These are phyloP conservation scores for Axilococcus clingmanii DNA, from an alignment of 139 green algal genomes.

Conservation along the genomic window DNA sequence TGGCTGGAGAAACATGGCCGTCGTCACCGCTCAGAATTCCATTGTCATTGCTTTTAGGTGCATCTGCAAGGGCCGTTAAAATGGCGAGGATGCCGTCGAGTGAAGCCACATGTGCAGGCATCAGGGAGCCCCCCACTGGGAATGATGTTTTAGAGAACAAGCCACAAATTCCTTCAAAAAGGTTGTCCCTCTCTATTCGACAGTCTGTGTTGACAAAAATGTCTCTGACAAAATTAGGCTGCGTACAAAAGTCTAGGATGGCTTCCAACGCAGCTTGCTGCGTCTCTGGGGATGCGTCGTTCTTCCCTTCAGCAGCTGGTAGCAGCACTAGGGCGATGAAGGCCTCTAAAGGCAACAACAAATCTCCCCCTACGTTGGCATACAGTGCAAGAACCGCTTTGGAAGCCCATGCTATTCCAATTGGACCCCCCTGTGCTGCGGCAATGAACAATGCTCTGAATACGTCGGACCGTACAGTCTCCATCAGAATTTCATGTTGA, in stretches of 20 bases:
- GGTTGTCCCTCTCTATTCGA: slow-evolving; percentile 55
- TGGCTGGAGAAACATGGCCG: not conserved
- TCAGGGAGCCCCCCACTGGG: slow-evolving; percentile 55
- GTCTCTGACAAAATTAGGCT: slow-evolving; percentile 74
- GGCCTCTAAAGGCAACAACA: slow-evolving; percentile 80
- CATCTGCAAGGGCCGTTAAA: slow-evolving; percentile 34
- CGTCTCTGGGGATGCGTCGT: slow-evolving; percentile 18
- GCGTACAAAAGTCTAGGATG: slow-evolving; percentile 81
- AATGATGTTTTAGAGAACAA: slow-evolving; percentile 75
- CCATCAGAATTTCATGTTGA: slow-evolving; percentile 45
- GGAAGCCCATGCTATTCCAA: slow-evolving; percentile 39
- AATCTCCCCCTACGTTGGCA: slow-evolving; percentile 46
- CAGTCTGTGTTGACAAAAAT: slow-evolving; percentile 86
- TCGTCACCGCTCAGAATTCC: too few relatives aligned
- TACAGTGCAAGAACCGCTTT: slow-evolving; percentile 66
- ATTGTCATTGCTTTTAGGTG: not conserved
- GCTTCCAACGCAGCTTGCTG: slow-evolving; percentile 87
- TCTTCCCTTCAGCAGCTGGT: slow-evolving; percentile 64
- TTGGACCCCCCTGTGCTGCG: slow-evolving; percentile 23
- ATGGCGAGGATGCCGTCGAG: slow-evolving; percentile 85
- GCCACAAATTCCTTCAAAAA: slow-evolving; percentile 70
- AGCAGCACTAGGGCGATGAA: slow-evolving; percentile 71
- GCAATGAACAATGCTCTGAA: slow-evolving; percentile 39
- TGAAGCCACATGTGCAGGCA: slow-evolving; percentile 64
- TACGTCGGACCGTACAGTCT: slow-evolving; percentile 55